Percentiles rank a stretch among this genome's conserved stretches.
These are phyloP conservation scores for Hansenula lynferdii DNA, from an alignment of 1,139 yeast species.

Conservation along the genomic window DNA sequence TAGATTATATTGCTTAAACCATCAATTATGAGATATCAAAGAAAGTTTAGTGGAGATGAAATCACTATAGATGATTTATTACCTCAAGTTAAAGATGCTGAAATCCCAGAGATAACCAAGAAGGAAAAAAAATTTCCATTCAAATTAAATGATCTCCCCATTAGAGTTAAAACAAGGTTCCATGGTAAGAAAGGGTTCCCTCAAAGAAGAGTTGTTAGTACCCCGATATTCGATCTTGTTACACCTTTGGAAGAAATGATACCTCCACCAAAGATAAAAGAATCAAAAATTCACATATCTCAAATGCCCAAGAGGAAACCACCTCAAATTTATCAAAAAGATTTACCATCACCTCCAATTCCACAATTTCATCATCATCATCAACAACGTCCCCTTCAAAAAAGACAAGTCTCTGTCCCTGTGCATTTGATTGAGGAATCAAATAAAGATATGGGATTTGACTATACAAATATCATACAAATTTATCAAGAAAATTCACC, in stretches of 20 bases:
- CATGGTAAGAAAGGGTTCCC: constrained; percentile 5
- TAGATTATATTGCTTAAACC: too few species aligned
- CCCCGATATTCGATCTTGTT: constrained; percentile 21
- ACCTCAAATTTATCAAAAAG: not conserved
- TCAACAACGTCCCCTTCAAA: not conserved
- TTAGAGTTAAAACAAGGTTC: constrained; percentile 19
- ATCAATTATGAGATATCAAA: constrained; percentile 16
- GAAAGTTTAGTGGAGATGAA: constrained; percentile 19
- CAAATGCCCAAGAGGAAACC: constrained; percentile 1
- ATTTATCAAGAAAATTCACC: constrained; percentile 10
- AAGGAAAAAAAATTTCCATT: not conserved
- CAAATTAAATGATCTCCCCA: constrained; percentile 14
- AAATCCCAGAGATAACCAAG: constrained; percentile 8
- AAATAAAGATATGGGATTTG: not conserved
- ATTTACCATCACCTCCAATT: not conserved
- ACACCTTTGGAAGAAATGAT: constrained; percentile 6
- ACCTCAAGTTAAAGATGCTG: constrained; percentile 6
- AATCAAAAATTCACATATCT: constrained; percentile 1
- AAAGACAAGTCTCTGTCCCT: constrained; percentile 15
- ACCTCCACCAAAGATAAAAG: constrained; percentile 13
- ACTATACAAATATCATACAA: constrained; percentile 15
- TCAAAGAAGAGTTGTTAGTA: constrained; percentile 20
- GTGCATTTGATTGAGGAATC: not conserved
- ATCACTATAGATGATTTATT: constrained; percentile 17
- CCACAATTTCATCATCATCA: not conserved